Conservation (phyloP, 768 basidiomycete genomes). For the Porphyrellus cyaneotinctus region DNA sequence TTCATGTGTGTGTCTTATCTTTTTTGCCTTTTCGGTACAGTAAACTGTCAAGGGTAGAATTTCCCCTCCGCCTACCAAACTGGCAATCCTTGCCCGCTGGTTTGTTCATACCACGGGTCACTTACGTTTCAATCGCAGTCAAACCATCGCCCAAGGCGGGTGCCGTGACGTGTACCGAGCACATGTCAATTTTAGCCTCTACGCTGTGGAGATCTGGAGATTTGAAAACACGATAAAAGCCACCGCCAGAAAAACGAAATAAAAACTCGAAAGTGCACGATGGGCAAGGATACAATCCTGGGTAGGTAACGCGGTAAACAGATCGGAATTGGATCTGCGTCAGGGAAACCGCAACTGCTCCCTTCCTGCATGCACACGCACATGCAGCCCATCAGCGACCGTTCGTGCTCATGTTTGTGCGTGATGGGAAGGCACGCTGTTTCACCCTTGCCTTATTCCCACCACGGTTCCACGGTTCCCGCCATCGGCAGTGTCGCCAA, state of each 20-base stretch:
- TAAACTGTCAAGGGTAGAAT: neutral
- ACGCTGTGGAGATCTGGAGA: conserved; percentile 19
- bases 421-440: conserved; percentile 21
- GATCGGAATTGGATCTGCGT: conserved; percentile 18
- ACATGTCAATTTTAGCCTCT: conserved; percentile 6
- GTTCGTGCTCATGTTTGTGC: conserved; percentile 8
- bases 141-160: conserved; percentile 1
- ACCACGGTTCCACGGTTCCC: conserved; percentile 4
- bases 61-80: neutral
- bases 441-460: conserved; percentile 6
- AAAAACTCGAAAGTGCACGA: conserved; percentile 6
- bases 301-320: conserved; percentile 5
- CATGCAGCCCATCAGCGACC: conserved; percentile 9
- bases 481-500: conserved; percentile 4
- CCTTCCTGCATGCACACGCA: conserved; percentile 10
- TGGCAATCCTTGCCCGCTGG: neutral
- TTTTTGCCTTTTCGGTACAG: neutral
- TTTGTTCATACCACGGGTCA: neutral
- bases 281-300: conserved; percentile 1
- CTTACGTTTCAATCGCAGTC: conserved; percentile 12
- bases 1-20: neutral
- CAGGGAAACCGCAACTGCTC: neutral
- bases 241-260: conserved; percentile 4
- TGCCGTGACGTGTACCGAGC: conserved; percentile 14
- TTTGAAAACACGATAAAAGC: conserved; percentile 14